A percentile compares a stretch with the other conserved stretches of the same genome.
phyloP scores from a whole-genome alignment of 352 stramenopile genomes.

The Pythium utonaiense region DNA sequence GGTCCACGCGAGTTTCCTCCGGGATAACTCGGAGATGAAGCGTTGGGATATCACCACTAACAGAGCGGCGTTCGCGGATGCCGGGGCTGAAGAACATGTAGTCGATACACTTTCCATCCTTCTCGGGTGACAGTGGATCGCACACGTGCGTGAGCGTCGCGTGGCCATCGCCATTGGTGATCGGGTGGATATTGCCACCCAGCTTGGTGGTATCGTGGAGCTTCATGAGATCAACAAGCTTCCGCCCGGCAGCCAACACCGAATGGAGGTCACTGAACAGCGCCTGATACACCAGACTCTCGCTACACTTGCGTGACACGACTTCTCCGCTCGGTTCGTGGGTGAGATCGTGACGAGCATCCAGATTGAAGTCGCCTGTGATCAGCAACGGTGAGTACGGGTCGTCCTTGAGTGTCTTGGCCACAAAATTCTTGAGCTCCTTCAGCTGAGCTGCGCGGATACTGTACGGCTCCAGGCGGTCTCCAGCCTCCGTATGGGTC shows the following conservation, averaged over 20 bases:
- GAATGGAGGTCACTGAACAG: slow-evolving; percentile 45
- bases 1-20: slow-evolving; percentile 49
- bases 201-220: slow-evolving; percentile 47
- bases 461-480: slow-evolving; percentile 36
- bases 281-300: slow-evolving; percentile 64
- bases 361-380: slow-evolving; percentile 79
- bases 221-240: slow-evolving; percentile 73
- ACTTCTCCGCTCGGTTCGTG: slow-evolving; percentile 26
- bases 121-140: slow-evolving; percentile 41
- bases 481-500: slow-evolving; percentile 79
- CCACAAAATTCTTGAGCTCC: slow-evolving; percentile 66
- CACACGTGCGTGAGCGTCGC: slow-evolving; percentile 48
- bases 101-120: slow-evolving; percentile 84
- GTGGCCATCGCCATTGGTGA: slow-evolving; percentile 81
- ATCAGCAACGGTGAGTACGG: slow-evolving; percentile 58
- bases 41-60: slow-evolving; percentile 26
- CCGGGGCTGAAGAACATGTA: slow-evolving; percentile 77
- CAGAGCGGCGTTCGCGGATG: slow-evolving; percentile 23
- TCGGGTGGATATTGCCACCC: slow-evolving; percentile 47
- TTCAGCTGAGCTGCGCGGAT: slow-evolving; percentile 60
- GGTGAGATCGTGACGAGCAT: slow-evolving; percentile 65
- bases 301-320: slow-evolving; percentile 36
- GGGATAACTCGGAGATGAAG: slow-evolving; percentile 45
- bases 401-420: slow-evolving; percentile 41
- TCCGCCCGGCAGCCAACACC: slow-evolving; percentile 32